These are phyloP conservation scores for Acanthamoeba sp. DNA, from an alignment of 208 protist genomes.

Conservation along the genomic window DNA sequence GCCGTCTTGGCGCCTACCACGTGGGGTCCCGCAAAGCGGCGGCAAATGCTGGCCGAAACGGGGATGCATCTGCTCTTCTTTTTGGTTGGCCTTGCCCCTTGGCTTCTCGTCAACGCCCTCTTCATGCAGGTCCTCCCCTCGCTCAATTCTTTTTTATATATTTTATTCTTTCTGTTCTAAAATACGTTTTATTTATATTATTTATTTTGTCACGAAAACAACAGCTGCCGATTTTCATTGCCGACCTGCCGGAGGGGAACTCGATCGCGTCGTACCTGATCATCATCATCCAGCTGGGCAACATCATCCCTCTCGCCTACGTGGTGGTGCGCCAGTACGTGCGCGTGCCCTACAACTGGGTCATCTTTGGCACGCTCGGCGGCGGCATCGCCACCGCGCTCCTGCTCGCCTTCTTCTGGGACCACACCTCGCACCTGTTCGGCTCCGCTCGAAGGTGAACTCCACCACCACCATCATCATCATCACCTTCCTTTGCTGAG, in stretches of 20 bases:
- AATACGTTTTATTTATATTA: neutral
- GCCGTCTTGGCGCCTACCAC: too few relatives aligned
- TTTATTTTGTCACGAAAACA: too few relatives aligned
- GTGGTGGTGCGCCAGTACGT: conserved; percentile 53
- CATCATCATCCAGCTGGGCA: conserved; percentile 66
- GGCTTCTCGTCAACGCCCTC: conserved; percentile 64
- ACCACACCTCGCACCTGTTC: neutral
- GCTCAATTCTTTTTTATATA: too few relatives aligned
- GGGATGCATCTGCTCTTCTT: conserved; percentile 66
- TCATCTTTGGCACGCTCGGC: conserved; percentile 13
- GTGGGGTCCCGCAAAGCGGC: neutral
- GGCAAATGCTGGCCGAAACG: neutral
- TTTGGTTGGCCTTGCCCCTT: conserved; percentile 36
- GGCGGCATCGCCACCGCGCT: conserved; percentile 8
- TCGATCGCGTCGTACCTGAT: conserved; percentile 62
- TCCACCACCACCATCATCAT: neutral
- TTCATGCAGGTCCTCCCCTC: conserved; percentile 38
- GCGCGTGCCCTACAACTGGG: conserved; percentile 20
- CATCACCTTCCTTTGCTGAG: too few relatives aligned
- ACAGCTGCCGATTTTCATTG: conserved; percentile 40
- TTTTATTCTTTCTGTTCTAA: neutral
- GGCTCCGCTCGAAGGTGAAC: neutral
- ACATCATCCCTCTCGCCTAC: conserved; percentile 27
- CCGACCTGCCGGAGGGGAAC: conserved; percentile 8
- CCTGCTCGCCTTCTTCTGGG: neutral